Conservation (phyloP, 139 green algal species). For the Ettlia oleoabundans region DNA sequence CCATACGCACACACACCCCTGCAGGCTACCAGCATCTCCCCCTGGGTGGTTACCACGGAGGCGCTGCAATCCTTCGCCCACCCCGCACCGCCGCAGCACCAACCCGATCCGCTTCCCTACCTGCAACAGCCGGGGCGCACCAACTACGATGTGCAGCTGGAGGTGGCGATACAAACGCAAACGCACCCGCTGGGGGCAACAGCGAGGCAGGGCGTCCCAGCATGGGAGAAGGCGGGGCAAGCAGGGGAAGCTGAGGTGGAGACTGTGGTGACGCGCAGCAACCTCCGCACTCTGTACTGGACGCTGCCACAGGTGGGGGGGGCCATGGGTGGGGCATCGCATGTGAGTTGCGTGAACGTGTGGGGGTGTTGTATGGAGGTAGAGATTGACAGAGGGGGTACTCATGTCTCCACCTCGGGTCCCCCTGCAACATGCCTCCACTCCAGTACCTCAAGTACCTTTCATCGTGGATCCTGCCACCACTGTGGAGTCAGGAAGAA, state of each 20-base stretch:
- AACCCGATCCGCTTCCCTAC: slow-evolving; percentile 78
- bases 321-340: neutral
- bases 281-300: slow-evolving; percentile 89
- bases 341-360: neutral
- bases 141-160: slow-evolving; percentile 81
- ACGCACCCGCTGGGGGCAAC: too few relatives aligned
- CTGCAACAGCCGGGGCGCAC: slow-evolving; percentile 51
- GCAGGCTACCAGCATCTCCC: slow-evolving; percentile 84
- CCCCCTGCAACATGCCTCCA: too few relatives aligned
- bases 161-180: slow-evolving; percentile 57
- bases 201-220: too few relatives aligned
- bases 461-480: too few relatives aligned
- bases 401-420: too few relatives aligned
- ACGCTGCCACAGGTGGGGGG: slow-evolving; percentile 57
- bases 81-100: slow-evolving; percentile 63
- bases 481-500: too few relatives aligned
- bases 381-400: too few relatives aligned
- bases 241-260: slow-evolving; percentile 23
- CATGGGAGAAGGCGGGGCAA: neutral
- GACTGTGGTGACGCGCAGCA: slow-evolving; percentile 59
- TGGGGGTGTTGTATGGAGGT: neutral
- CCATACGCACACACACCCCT: neutral
- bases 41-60: slow-evolving; percentile 93
- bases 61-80: slow-evolving; percentile 86
- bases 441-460: too few relatives aligned